phyloP scores from a whole-genome alignment of 306 rosid genomes.

The Lupinus albus region DNA sequence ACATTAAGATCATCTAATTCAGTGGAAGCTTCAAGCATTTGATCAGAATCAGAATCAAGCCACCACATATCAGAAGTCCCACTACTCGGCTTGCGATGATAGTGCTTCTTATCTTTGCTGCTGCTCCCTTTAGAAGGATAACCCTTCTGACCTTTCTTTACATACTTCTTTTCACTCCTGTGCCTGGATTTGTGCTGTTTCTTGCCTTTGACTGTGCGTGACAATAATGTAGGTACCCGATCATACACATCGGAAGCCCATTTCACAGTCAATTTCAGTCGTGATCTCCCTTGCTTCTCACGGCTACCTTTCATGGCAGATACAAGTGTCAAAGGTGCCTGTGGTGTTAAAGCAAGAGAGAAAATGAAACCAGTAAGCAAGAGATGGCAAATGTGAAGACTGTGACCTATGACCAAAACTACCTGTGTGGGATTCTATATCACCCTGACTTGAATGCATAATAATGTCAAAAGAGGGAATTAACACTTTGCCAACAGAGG shows the following conservation, averaged over 20 bases:
- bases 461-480: not conserved
- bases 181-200: constrained; percentile 66
- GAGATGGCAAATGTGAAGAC: not conserved
- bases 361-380: constrained; percentile 25
- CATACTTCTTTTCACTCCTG: constrained; percentile 62
- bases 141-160: constrained; percentile 62
- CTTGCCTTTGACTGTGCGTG: constrained; percentile 60
- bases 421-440: too few species aligned
- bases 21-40: constrained; percentile 34
- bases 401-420: not conserved
- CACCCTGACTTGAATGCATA: too few species aligned
- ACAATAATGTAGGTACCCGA: constrained; percentile 62
- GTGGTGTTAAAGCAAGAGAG: constrained; percentile 31
- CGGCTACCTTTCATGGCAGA: constrained; percentile 89
- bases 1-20: constrained; percentile 49
- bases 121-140: constrained; percentile 55
- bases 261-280: constrained; percentile 56
- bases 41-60: constrained; percentile 21
- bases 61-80: constrained; percentile 44
- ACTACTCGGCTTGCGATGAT: constrained; percentile 41
- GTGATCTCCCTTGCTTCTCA: constrained; percentile 47
- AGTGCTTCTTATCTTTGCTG: constrained; percentile 64
- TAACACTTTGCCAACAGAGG: too few species aligned
- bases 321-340: constrained; percentile 62
- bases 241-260: constrained; percentile 95